Evolutionary conservation across 495 filamentous ascomycete genomes (phyloP).

Genomic region (Neurospora tetraspora): DNA sequence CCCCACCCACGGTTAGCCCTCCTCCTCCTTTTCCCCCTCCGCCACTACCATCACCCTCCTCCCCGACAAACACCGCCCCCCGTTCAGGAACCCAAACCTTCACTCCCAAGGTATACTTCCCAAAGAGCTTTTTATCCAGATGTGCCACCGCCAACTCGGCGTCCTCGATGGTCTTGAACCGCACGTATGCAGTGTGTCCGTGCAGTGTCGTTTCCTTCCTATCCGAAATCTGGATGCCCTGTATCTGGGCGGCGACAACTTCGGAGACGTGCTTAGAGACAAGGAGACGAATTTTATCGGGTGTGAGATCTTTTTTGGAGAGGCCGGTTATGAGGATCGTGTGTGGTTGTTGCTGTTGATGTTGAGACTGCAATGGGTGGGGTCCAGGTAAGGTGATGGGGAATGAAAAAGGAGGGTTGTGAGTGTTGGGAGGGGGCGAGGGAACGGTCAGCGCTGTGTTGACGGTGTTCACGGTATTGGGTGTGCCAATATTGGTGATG

Average conservation of each 20-base stretch:
- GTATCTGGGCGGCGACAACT: background rate
- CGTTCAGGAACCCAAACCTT: background rate
- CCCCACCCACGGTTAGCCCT: background rate
- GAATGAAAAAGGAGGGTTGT: background rate
- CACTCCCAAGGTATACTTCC: background rate
- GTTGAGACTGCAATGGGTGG: background rate
- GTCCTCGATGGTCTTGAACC: background rate
- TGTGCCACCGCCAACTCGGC: background rate
- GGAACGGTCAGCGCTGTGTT: background rate
- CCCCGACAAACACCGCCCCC: background rate
- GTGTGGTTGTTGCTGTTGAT: background rate
- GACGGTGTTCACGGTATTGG: background rate
- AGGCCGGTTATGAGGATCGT: background rate
- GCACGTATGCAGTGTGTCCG: constrained; percentile 1
- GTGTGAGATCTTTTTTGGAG: background rate
- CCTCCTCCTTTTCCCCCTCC: background rate
- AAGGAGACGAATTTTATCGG: background rate
- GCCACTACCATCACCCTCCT: background rate
- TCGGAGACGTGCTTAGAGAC: background rate
- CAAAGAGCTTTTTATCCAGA: background rate
- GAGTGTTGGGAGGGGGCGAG: background rate
- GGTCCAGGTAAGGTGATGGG: background rate
- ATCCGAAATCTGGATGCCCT: background rate
- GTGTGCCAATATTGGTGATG: background rate
- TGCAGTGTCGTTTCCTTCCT: background rate